Evolutionary conservation across 768 basidiomycete genomes (phyloP), one percentile per base, ranked within the genome.

Genomic region (Kwoniella sp.): DNA sequence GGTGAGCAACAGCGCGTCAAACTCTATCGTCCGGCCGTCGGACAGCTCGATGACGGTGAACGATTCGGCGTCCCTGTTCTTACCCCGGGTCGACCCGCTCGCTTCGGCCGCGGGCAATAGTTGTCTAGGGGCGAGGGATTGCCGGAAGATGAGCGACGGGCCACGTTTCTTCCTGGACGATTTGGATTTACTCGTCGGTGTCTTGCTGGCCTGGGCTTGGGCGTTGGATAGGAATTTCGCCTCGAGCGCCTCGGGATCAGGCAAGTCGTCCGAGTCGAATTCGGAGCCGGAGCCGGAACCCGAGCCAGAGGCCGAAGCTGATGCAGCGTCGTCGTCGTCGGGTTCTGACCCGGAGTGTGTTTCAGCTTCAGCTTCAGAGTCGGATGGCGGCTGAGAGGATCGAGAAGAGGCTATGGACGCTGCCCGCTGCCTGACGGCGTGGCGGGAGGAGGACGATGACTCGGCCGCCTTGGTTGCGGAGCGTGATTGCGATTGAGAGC

Each of bases 1-100:
- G 84, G 2, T 85, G 83, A 12, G 86, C 83, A 53, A 79, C 78
- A 92, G 76, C 8, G 89, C 89, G 60, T 93, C 86, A 63, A 93
- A 90, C 69, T 85, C 84, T 22, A 93, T 78, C n/a, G 86, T 72
- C 60, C 85, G 83, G 0, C 89, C 89, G 60, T 89, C 87, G 33
- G 79, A 82, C 28, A 65, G 41, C 29, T 48, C 14, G 14, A 62
- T 57, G 36, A 42, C 31, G 7, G 58, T 32, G 19, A 50, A 5
- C 7, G 33, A 33, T 26, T 39, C 58, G 15, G 46, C 57, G 15
- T 38, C 37, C n/a, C 23, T 38, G 19, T 5, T 22, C 37, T 20
- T 20, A 20, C 8, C 37, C 37, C 8, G 37, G 23, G 19, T 38
- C 37, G 5, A 22, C 37, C 37, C 29, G n/a, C n/a, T n/a, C n/a